Percentiles rank a stretch among this genome's conserved stretches.
These are phyloP conservation scores for Cenchrus fungigraminus DNA, from an alignment of 176 grass and related monocot species.

Conservation along the genomic window DNA sequence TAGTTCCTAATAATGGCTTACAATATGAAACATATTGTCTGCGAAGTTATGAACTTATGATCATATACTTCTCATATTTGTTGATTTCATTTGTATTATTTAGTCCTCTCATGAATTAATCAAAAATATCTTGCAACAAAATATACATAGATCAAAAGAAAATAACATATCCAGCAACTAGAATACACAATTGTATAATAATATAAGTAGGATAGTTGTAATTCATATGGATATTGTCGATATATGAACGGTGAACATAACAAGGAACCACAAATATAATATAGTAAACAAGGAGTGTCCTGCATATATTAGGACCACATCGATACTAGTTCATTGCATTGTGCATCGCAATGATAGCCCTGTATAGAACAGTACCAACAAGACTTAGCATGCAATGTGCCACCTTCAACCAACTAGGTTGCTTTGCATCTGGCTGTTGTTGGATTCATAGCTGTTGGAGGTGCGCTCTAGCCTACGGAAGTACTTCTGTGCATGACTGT, in stretches of 20 bases:
- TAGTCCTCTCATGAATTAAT: neutral
- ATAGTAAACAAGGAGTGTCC: neutral
- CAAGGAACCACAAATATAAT: neutral
- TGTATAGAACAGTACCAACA: neutral
- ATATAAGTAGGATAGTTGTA: neutral
- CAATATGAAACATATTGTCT: too few species aligned
- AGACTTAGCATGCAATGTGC: neutral
- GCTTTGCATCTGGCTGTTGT: neutral
- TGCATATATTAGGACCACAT: neutral
- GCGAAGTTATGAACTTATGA: too few species aligned
- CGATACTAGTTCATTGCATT: neutral
- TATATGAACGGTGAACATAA: neutral
- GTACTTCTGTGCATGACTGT: slow-evolving; percentile 39
- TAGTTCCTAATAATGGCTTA: too few species aligned
- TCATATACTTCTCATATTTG: neutral
- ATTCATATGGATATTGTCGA: neutral
- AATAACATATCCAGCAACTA: neutral
- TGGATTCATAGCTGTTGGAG: too few species aligned
- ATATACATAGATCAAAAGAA: neutral
- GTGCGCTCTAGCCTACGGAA: neutral
- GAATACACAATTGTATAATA: neutral
- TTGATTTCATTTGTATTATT: neutral
- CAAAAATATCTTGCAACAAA: neutral
- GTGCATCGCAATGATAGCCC: neutral
- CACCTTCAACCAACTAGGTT: neutral